Base-by-base conservation (phyloP, 345 rosid genomes). In the Eucalyptus tenuipes region DNA sequence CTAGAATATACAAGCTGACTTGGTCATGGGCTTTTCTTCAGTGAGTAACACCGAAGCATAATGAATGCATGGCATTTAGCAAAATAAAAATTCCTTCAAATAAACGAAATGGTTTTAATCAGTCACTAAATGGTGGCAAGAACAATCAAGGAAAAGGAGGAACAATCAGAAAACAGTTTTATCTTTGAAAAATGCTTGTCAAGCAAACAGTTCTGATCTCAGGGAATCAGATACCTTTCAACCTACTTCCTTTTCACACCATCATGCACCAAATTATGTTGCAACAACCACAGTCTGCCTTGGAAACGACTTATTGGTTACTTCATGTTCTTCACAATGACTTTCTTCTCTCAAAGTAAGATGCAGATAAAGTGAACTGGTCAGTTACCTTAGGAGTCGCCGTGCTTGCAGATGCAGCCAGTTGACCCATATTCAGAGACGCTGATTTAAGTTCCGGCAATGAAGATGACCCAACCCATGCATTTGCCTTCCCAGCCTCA, bases 311-410 rank as follows among this genome's bases (percentile, higher is more conserved):
- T 71, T 37, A 71, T 33, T 71, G 25, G 44, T 86, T 15, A 59
- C 8, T 44, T 86, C 37, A 42, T 27, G 17, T 13, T 87, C 80
- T 88, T 42, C 9, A 1, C 18, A 13, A 64, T 68, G 68, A n/a
- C 61, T 75, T 75, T 40, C 45, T 75, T 75, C 24, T 40, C 84
- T 75, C 47, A 0, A 75, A 75, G 47, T 10, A 40, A 40, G 84
- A 20, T 20, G 84, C 84, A 75, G 44, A 40, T 20, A 75, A 40
- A 40, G 27, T 40, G 45, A 75, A 75, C 47, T 40, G 47, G 47
- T 61, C 79, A 87, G 71, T 71, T 94, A 96, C 99, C 98, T 94
- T 94, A 44, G 94, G 93, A 82, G 89, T 84, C 24, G 94, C 48
- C 27, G 94, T 84, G 84, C 91, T 91, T 88, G 91, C 90, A 87